These are phyloP conservation scores for Kuraishia floccosa DNA, from an alignment of 805 yeast genomes.

Conservation along the genomic window DNA sequence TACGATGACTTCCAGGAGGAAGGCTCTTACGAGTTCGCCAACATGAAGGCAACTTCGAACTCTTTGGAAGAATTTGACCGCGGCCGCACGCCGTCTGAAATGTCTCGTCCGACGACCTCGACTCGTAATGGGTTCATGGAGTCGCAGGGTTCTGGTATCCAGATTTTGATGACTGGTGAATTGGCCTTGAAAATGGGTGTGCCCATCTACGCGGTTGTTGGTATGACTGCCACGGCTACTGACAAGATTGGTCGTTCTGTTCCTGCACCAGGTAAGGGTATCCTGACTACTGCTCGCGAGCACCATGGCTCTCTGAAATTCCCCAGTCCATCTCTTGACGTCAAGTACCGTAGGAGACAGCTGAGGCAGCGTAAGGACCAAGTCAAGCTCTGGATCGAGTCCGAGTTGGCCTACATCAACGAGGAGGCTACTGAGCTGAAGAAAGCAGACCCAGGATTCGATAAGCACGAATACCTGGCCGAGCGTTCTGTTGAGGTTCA, in stretches of 20 bases:
- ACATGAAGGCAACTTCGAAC: slow-evolving; percentile 97
- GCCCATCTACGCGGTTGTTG: slow-evolving; percentile 93
- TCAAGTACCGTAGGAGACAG: slow-evolving; percentile 91
- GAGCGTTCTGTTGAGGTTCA: slow-evolving; percentile 85
- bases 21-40: slow-evolving; percentile 95
- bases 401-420: slow-evolving; percentile 59
- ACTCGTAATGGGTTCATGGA: slow-evolving; percentile 98
- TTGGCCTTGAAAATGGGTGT: slow-evolving; percentile 97
- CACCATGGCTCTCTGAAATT: slow-evolving; percentile 70
- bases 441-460: slow-evolving; percentile 35
- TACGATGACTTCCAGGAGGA: slow-evolving; percentile 99
- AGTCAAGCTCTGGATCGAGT: slow-evolving; percentile 75
- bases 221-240: slow-evolving; percentile 91
- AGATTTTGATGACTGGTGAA: slow-evolving; percentile 90
- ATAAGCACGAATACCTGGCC: slow-evolving; percentile 41
- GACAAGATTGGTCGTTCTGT: slow-evolving; percentile 98
- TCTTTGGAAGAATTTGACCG: slow-evolving; percentile 78
- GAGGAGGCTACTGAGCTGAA: slow-evolving; percentile 55
- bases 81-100: slow-evolving; percentile 96
- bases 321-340: slow-evolving; percentile 72
- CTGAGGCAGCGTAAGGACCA: slow-evolving; percentile 67
- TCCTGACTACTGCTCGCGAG: slow-evolving; percentile 95
- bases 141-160: slow-evolving; percentile 98
- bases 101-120: slow-evolving; percentile 98
- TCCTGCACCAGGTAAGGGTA: slow-evolving; percentile 99